phyloP scores from a whole-genome alignment of 495 filamentous ascomycete species.

The Bacidia rubella region DNA sequence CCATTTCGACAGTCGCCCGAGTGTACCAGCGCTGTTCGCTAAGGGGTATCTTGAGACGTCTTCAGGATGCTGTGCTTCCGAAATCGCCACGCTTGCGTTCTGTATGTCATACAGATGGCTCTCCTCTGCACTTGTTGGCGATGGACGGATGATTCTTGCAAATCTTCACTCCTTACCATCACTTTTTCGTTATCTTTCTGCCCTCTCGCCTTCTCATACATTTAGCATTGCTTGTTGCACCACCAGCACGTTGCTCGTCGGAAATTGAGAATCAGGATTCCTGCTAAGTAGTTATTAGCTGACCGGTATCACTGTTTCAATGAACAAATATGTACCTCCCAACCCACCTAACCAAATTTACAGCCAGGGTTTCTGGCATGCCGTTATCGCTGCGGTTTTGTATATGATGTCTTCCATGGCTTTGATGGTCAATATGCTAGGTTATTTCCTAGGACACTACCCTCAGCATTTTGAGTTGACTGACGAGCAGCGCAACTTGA shows the following conservation, averaged over 20 bases:
- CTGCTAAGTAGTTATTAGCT: constrained; percentile 29
- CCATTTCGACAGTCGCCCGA: neutral
- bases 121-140: too few relatives aligned
- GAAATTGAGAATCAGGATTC: neutral
- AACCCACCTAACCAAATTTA: constrained; percentile 43
- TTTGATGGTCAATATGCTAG: constrained; percentile 65
- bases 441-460: constrained; percentile 65
- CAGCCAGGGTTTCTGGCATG: constrained; percentile 68
- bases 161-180: too few relatives aligned
- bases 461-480: constrained; percentile 61
- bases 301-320: constrained; percentile 43
- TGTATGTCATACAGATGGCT: too few relatives aligned
- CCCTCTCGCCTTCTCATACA: neutral
- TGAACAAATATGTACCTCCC: constrained; percentile 48
- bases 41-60: neutral
- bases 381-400: constrained; percentile 50
- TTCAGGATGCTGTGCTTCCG: too few relatives aligned
- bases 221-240: neutral
- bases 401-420: constrained; percentile 51
- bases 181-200: too few relatives aligned
- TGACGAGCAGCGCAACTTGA: constrained; percentile 55
- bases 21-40: neutral
- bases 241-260: neutral
- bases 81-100: too few relatives aligned
- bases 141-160: too few relatives aligned